Percentiles rank a stretch among this genome's conserved stretches.
Conservation (phyloP, 2,329 filamentous ascomycete species). For the Aspergillus pseudoglaucus region DNA sequence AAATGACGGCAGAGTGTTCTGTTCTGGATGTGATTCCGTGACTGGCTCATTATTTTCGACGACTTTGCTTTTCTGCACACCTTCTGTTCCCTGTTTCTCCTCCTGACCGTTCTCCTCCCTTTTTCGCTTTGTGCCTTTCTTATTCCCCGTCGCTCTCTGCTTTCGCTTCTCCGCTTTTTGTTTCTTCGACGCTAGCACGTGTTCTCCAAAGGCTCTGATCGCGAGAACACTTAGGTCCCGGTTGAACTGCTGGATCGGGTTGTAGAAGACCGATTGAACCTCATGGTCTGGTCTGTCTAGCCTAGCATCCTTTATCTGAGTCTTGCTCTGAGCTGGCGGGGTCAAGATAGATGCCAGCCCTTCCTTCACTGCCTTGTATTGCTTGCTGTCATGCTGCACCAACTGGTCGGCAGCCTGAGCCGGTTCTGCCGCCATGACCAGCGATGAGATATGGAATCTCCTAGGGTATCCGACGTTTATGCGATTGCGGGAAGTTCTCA, state of each 20-base stretch:
- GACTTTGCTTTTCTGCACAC: conserved; percentile 1
- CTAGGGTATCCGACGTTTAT: not conserved
- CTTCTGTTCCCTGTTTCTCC: conserved; percentile 14
- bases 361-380: conserved; percentile 59
- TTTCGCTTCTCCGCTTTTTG: conserved; percentile 40
- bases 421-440: conserved; percentile 15
- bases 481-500: conserved; percentile 1
- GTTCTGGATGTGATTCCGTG: conserved; percentile 17
- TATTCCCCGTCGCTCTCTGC: conserved; percentile 27
- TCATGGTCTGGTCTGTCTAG: conserved; percentile 48
- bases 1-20: conserved; percentile 47
- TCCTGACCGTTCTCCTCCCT: conserved; percentile 16
- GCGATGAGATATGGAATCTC: conserved; percentile 2
- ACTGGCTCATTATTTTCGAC: conserved; percentile 8
- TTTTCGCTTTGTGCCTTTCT: conserved; percentile 34
- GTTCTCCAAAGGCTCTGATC: conserved; percentile 80
- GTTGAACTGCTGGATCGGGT: conserved; percentile 98
- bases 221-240: conserved; percentile 88
- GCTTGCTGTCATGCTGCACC: conserved; percentile 43
- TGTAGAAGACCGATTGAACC: conserved; percentile 86
- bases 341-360: conserved; percentile 63
- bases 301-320: conserved; percentile 33
- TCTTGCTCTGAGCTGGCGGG: conserved; percentile 46
- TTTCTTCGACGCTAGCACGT: conserved; percentile 50
- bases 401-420: conserved; percentile 15